Conservation (phyloP, 805 yeast species). For the Pichia sporocuriosa region DNA sequence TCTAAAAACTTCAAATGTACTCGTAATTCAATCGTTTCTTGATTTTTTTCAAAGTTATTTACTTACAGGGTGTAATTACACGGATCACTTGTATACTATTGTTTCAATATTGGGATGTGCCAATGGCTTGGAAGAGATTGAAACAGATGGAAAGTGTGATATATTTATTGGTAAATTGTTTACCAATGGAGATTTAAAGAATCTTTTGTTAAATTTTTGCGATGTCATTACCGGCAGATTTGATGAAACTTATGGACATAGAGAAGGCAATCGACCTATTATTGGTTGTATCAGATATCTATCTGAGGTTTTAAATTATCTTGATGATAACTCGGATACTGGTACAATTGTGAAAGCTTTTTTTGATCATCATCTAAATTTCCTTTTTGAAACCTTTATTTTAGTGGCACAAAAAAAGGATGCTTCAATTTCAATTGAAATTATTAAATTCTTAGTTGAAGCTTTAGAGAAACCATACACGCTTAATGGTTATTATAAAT, state of each 20-base stretch:
- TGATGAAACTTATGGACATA: conserved; percentile 1
- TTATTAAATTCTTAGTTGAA: conserved; percentile 14
- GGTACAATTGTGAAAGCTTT: conserved; percentile 16
- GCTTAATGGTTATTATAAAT: conserved; percentile 9
- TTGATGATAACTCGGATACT: conserved; percentile 5
- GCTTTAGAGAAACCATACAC: conserved; percentile 12
- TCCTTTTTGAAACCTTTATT: conserved; percentile 14
- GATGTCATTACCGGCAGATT: conserved; percentile 16
- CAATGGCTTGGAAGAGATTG: conserved; percentile 8
- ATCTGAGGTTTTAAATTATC: conserved; percentile 12
- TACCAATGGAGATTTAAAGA: conserved; percentile 5
- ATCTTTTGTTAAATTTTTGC: conserved; percentile 14
- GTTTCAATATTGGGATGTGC: conserved; percentile 13
- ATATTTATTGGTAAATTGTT: conserved; percentile 12
- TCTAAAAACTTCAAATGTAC: conserved; percentile 4
- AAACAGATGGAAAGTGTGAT: conserved; percentile 7
- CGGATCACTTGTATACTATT: conserved; percentile 4
- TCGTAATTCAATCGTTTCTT: conserved; percentile 5
- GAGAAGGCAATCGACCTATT: conserved; percentile 11
- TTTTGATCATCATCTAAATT: conserved; percentile 14
- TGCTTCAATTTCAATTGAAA: conserved; percentile 12
- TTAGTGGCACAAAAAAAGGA: conserved; percentile 10
- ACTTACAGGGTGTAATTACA: neutral
- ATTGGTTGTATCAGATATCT: conserved; percentile 20
- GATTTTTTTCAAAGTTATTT: conserved; percentile 4